Conservation (phyloP, 202 grass and related monocot genomes). For the Setaria italica region DNA sequence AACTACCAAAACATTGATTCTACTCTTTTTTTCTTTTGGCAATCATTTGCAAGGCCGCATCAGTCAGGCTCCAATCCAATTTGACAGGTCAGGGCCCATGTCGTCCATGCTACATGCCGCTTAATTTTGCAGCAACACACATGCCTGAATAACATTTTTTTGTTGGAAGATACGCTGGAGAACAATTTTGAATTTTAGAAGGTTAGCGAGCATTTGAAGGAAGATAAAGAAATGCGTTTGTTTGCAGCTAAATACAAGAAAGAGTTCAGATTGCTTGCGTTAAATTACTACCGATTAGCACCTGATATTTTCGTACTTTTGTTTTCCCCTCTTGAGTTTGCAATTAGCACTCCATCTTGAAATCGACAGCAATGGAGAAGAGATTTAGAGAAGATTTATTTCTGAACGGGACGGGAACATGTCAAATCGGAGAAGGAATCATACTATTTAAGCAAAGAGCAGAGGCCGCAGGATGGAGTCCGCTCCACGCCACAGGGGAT, state of each 20-base stretch:
- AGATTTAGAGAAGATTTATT: neutral
- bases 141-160: neutral
- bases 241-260: neutral
- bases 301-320: neutral
- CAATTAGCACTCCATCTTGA: neutral
- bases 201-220: neutral
- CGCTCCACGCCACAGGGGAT: slow-evolving; percentile 37
- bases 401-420: slow-evolving; percentile 34
- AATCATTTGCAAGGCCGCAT: slow-evolving; percentile 28
- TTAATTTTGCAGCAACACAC: neutral
- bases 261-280: neutral
- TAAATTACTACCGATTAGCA: no score
- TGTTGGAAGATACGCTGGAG: neutral
- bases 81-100: neutral
- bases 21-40: neutral
- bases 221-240: neutral
- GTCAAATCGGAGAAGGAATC: slow-evolving; percentile 52
- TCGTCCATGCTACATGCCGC: neutral
- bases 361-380: neutral
- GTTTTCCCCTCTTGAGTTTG: neutral
- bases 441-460: slow-evolving; percentile 47
- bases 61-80: slow-evolving; percentile 32
- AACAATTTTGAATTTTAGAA: neutral
- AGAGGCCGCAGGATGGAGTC: slow-evolving; percentile 46
- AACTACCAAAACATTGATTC: slow-evolving; percentile 15